A percentile compares a stretch with the other conserved stretches of the same genome.
These are phyloP conservation scores for Iberis pinnata DNA, from an alignment of 345 rosid species.

Conservation along the genomic window DNA sequence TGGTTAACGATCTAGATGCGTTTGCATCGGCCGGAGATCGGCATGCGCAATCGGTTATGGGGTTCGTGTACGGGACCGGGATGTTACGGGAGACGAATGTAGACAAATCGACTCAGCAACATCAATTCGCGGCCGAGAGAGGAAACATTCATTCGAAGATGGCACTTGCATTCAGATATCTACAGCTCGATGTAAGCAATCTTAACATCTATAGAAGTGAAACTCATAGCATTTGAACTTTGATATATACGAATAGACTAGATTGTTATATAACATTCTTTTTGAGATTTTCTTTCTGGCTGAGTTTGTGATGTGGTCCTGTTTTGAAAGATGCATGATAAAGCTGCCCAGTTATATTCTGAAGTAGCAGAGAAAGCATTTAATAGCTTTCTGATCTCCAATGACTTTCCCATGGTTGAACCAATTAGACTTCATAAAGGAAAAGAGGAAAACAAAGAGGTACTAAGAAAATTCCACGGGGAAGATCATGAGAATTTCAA, in stretches of 20 bases:
- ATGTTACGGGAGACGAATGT: conserved; percentile 61
- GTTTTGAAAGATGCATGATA: conserved; percentile 65
- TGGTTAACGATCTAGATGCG: conserved; percentile 52
- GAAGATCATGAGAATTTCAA: conserved; percentile 97
- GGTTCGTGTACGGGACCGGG: conserved; percentile 63
- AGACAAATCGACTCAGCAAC: conserved; percentile 68
- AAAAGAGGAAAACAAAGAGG: conserved; percentile 93
- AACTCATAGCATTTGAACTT: no score
- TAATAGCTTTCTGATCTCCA: conserved; percentile 81
- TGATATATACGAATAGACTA: no score
- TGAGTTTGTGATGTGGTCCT: conserved; percentile 11
- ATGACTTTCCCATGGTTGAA: conserved; percentile 82
- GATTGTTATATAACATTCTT: conserved; percentile 7
- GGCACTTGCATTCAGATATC: conserved; percentile 80
- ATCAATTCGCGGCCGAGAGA: conserved; percentile 60
- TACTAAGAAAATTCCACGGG: conserved; percentile 78
- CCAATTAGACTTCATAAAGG: conserved; percentile 86
- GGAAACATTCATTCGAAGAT: conserved; percentile 88
- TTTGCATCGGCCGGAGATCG: conserved; percentile 56
- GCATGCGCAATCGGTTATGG: conserved; percentile 68
- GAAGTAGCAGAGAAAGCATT: conserved; percentile 88
- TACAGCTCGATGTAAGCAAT: conserved; percentile 79
- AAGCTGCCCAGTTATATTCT: conserved; percentile 73
- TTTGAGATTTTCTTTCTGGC: not conserved
- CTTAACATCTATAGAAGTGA: no score